Base-by-base conservation (phyloP, 1,284 basidiomycete genomes). In the Spongispora temasekensis region DNA sequence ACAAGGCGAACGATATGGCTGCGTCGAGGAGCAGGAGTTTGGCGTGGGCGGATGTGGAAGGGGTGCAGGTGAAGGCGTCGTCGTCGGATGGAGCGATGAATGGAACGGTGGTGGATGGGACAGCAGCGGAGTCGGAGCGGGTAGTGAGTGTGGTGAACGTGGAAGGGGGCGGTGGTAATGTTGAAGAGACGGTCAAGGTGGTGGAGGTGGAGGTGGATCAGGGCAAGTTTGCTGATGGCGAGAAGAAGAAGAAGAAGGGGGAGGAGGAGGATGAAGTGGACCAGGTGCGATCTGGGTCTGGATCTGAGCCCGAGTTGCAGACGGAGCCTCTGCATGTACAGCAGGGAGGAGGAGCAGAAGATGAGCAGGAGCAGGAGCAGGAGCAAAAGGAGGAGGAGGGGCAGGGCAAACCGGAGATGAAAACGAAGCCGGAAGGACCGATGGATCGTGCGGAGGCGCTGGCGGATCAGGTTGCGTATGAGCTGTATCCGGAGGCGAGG, bases 401-500 rank as follows among this genome's bases (percentile, higher is more conserved):
- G n/a, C n/a, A n/a, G n/a, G n/a, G n/a, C n/a, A n/a, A n/a, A n/a
- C n/a, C n/a, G n/a, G n/a, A n/a, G n/a, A n/a, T n/a, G n/a, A n/a
- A n/a, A n/a, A n/a, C n/a, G 12, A 68, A 64, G 57, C 53, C 62
- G 12, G 71, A 65, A 48, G 81, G 82, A 4, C 83, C 81, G 7
- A 40, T 81, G 51, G 79, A 72, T 25, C 83, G 82, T 53, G 82
- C 74, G 50, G 81, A 85, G 59, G 77, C 75, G 23, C 76, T 83
- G 55, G 85, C 82, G 5, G 77, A 81, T 48, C 81, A 82, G 67
- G 82, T 79, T 21, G 83, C 84, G 1, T 73, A 82, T 27, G 85
- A 86, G 67, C 66, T 87, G 70, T 87, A 79, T 67, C 84, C 84
- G 1, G 70, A 74, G 32, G 70, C 71, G 55, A 61, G 68, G 62